phyloP scores from a whole-genome alignment of 352 stramenopile species.

The Globisporangium alternatum region DNA sequence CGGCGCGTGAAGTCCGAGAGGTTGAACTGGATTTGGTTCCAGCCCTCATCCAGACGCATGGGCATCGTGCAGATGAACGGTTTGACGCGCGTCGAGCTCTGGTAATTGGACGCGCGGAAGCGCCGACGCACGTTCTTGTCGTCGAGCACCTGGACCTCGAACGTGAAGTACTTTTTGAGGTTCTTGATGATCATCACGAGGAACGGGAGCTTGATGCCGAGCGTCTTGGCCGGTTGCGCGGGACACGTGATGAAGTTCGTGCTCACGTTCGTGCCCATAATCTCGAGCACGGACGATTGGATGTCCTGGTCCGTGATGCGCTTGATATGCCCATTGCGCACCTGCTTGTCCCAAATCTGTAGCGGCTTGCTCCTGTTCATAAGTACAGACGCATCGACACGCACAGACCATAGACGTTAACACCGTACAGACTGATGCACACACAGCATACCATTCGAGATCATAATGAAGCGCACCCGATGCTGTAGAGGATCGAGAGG shows the following conservation, averaged over 20 bases:
- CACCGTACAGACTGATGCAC: background rate
- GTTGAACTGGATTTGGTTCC: slow-evolving; percentile 99
- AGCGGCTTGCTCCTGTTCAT: slow-evolving; percentile 92
- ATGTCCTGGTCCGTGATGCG: slow-evolving; percentile 98
- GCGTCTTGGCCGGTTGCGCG: slow-evolving; percentile 91
- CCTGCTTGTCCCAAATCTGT: slow-evolving; percentile 98
- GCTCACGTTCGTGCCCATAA: slow-evolving; percentile 98
- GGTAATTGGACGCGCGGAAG: slow-evolving; percentile 97
- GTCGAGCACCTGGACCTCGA: slow-evolving; percentile 97
- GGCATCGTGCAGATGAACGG: slow-evolving; percentile 99
- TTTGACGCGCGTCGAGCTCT: slow-evolving; percentile 96
- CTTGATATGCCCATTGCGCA: slow-evolving; percentile 98
- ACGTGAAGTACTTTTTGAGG: slow-evolving; percentile 99
- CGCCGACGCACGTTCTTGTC: slow-evolving; percentile 97
- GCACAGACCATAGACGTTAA: background rate
- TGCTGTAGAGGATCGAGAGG: slow-evolving; percentile 97
- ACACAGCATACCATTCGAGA: background rate
- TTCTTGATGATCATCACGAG: slow-evolving; percentile 99
- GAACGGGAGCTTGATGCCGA: slow-evolving; percentile 98
- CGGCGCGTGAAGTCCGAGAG: slow-evolving; percentile 95
- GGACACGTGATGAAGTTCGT: slow-evolving; percentile 98
- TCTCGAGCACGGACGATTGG: slow-evolving; percentile 97
- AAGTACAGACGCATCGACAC: background rate
- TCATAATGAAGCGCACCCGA: slow-evolving; percentile 57
- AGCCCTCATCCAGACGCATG: slow-evolving; percentile 97